Evolutionary conservation across 2,329 filamentous ascomycete species (phyloP), one percentile per base, ranked within the genome.

Genomic region (Ceratocystis albifundus): DNA sequence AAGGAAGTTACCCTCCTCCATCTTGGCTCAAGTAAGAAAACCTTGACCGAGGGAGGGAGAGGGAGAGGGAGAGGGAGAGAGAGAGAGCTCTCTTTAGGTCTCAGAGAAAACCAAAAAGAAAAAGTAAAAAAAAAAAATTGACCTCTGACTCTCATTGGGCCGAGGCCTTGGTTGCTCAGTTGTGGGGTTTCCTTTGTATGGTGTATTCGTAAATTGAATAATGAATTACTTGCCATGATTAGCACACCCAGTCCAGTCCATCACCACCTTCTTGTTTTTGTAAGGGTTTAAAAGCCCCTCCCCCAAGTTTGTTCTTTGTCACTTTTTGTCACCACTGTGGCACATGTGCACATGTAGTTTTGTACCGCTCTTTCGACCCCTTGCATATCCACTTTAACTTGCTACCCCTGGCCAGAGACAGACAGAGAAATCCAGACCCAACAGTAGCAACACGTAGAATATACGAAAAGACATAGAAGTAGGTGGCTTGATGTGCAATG

Each of bases 351-450:
- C 28, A 57, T 28, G 22, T 57, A 57, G 53, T 17, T 57, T 5
- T 57, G 22, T 57, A 57, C 28, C 53, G 22, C 28, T 57, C 30
- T 57, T 5, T n/a, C 6, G 25, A 57, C 28, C 53, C 53, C 53
- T 57, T 57, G 53, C 53, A 28, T 57, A 32, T 57, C 53, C 53
- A 57, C 53, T 57, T 30, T 57, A 28, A 30, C 53, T 32, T 57
- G 22, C 4, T 30, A 17, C 53, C 53, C 53, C 53, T 57, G 17
- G 53, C 28, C 28, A 30, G 25, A 7, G 30, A 3, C 7, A 57
- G 53, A 15, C 28, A 30, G 25, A 7, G 30, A 3, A n/a, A 57
- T 25, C 30, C 53, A 57, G 36, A 57, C 22, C 20, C 53, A 17
- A 57, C 15, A 12, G 7, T 6, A 12, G 7, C 15, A 28, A 4